Conservation (phyloP, 78 protist species). For the Dictyostelium intermedium region DNA sequence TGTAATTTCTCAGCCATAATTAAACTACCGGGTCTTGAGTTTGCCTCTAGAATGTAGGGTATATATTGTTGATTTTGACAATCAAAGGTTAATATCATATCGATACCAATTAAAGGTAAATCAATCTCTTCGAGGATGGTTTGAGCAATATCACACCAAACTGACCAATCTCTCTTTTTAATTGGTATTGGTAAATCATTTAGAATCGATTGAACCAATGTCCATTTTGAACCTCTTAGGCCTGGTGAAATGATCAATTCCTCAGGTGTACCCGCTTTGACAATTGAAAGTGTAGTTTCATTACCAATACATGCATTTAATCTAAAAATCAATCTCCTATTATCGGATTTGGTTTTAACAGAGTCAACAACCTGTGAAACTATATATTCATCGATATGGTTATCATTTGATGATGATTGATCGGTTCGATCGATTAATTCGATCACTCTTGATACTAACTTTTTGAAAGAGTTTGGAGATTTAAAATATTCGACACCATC, state of each 20-base stretch:
- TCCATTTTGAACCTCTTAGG: slow-evolving; percentile 4
- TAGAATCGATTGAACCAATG: neutral
- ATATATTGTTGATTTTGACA: neutral
- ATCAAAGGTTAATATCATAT: neutral
- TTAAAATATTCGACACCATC: neutral
- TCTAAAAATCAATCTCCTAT: neutral
- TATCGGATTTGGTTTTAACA: neutral
- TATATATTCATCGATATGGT: neutral
- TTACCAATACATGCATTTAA: slow-evolving; percentile 44
- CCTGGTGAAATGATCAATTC: slow-evolving; percentile 41
- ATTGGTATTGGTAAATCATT: neutral
- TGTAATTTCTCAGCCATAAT: slow-evolving; percentile 41
- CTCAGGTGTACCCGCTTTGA: neutral
- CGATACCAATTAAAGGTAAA: slow-evolving; percentile 65
- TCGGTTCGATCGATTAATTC: neutral
- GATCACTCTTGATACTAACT: neutral
- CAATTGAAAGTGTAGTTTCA: slow-evolving; percentile 26
- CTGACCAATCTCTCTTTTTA: neutral
- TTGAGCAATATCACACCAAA: slow-evolving; percentile 13
- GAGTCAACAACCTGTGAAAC: neutral
- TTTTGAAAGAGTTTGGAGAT: neutral
- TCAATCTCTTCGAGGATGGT: neutral
- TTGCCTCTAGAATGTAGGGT: slow-evolving; percentile 29
- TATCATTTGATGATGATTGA: neutral
- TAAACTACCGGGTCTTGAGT: slow-evolving; percentile 70